phyloP scores from a whole-genome alignment of 768 basidiomycete species.

The Leucocoprinus leucothites region DNA sequence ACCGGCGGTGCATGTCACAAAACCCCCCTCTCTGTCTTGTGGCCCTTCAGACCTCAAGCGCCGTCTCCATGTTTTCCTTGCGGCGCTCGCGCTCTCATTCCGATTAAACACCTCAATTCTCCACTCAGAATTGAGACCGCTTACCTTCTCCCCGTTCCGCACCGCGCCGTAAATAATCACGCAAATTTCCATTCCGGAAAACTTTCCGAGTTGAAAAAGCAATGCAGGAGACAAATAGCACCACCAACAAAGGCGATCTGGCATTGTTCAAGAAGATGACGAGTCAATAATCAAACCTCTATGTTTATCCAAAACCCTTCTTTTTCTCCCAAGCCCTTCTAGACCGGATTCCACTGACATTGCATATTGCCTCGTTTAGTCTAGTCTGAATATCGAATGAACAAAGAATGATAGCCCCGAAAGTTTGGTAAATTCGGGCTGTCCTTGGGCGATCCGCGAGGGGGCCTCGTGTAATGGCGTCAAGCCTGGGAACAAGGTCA shows the following conservation, averaged over 20 bases:
- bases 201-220: not conserved
- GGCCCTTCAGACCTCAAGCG: too few species aligned
- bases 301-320: not conserved
- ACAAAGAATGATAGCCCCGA: not conserved
- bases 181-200: too few species aligned
- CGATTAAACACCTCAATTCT: slow-evolving; percentile 9
- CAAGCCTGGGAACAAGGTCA: slow-evolving; percentile 4
- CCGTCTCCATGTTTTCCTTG: not conserved
- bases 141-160: not conserved
- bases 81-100: not conserved
- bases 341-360: not conserved
- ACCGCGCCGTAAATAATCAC: too few species aligned
- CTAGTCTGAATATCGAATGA: not conserved
- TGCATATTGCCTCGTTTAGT: not conserved
- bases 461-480: not conserved
- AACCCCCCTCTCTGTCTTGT: not conserved
- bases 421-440: not conserved
- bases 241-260: not conserved
- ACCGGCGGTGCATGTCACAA: not conserved
- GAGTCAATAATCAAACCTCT: not conserved
- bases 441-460: not conserved
- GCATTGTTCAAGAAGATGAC: not conserved
- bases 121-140: not conserved
- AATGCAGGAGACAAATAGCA: slow-evolving; percentile 3
- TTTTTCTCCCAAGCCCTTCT: slow-evolving; percentile 7